These are phyloP conservation scores for Syzygium malaccense DNA, from an alignment of 441 rosid genomes.

Conservation along the genomic window DNA sequence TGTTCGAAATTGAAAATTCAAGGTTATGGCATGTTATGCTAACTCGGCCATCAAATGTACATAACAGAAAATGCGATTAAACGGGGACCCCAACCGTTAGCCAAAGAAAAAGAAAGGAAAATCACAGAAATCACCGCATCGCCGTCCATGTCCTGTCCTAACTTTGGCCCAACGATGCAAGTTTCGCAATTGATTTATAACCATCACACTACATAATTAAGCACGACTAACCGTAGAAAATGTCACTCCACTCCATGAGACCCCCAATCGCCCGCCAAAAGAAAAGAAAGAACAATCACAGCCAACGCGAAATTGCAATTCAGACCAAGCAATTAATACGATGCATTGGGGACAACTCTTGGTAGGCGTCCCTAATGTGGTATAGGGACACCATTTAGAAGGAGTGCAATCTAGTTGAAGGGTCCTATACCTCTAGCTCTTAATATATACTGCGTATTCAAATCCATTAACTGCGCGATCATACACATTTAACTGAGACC, in stretches of 20 bases:
- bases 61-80: neutral
- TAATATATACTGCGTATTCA: neutral
- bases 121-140: neutral
- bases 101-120: neutral
- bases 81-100: fast-evolving
- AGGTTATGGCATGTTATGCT: neutral
- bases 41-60: neutral
- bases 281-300: neutral
- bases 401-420: neutral
- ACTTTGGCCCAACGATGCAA: too few species aligned
- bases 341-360: neutral
- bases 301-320: neutral
- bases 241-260: too few species aligned
- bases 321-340: neutral
- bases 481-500: neutral
- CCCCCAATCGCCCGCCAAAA: fast-evolving
- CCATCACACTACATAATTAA: too few species aligned
- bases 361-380: neutral
- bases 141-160: too few species aligned
- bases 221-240: too few species aligned
- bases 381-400: neutral
- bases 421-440: neutral
- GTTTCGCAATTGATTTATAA: too few species aligned
- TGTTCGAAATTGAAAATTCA: neutral
- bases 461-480: neutral